Conservation (phyloP, 2,329 filamentous ascomycete genomes). For the Alternaria postmessia region DNA sequence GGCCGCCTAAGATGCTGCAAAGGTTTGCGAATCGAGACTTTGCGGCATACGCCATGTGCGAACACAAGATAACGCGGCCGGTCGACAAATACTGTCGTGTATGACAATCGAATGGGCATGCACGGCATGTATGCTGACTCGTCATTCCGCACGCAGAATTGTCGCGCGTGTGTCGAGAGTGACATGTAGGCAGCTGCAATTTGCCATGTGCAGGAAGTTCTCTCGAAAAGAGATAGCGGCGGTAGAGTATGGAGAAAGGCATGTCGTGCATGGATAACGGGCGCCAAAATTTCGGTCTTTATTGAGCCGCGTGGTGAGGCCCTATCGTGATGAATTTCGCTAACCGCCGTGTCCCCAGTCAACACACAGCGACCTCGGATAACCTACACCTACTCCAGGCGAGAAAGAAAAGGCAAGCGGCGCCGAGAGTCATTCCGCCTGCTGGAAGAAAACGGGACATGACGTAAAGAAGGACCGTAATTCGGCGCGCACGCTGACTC, state of each 20-base stretch:
- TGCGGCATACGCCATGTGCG: not conserved
- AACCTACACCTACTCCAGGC: not conserved
- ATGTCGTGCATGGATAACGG: constrained; percentile 2
- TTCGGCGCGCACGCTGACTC: constrained; percentile 3
- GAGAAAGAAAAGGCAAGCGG: not conserved
- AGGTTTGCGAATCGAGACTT: not conserved
- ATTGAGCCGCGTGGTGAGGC: not conserved
- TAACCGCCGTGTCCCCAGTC: constrained; percentile 4
- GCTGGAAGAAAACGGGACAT: not conserved
- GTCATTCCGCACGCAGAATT: not conserved
- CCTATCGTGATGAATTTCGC: not conserved
- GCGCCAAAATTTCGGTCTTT: not conserved
- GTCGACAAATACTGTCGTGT: not conserved
- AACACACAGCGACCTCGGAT: not conserved
- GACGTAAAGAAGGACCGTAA: constrained; percentile 15
- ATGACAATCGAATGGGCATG: not conserved
- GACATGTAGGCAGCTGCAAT: not conserved
- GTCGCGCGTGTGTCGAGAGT: not conserved
- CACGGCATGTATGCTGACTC: not conserved
- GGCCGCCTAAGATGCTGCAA: constrained; percentile 4
- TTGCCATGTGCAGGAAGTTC: not conserved
- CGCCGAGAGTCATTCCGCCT: constrained; percentile 10
- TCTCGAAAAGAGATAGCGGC: not conserved
- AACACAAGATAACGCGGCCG: not conserved
- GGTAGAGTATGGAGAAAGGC: not conserved